Evolutionary conservation across 2,329 filamentous ascomycete genomes (phyloP).

Genomic region (Fusarium dlaminii): DNA sequence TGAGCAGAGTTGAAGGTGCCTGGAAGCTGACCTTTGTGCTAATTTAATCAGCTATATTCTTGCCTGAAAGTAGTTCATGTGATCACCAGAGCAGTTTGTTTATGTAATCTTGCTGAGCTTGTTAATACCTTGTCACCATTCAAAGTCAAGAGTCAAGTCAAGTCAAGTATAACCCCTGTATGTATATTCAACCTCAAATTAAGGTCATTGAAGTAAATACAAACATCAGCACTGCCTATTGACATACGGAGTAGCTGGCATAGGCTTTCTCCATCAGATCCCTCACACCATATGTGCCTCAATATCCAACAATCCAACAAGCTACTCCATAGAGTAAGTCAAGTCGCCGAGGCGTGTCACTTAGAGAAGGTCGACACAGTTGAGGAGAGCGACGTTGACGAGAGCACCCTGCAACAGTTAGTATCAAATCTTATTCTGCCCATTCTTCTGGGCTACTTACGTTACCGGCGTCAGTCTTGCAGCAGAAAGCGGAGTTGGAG

Average conservation of each 20-base stretch:
- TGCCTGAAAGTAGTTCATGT: background rate
- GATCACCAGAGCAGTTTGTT: too few species aligned
- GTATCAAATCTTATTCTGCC: rapidly evolving
- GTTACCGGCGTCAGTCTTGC: background rate
- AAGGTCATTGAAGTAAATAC: background rate
- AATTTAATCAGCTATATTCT: background rate
- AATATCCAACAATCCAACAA: background rate
- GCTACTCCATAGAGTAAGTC: background rate
- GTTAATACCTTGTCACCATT: background rate
- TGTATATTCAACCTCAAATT: background rate
- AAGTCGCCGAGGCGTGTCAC: background rate
- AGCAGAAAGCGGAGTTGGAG: conserved; percentile 1
- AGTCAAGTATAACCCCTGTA: background rate
- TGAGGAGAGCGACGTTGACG: conserved; percentile 9
- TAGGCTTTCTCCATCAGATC: background rate
- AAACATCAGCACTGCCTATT: background rate
- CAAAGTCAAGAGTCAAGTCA: background rate
- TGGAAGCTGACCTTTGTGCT: background rate
- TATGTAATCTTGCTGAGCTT: background rate
- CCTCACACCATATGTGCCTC: background rate
- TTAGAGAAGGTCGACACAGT: background rate
- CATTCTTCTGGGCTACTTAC: conserved; percentile 7
- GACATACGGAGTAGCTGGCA: background rate
- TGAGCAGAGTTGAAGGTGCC: background rate
- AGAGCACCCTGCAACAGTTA: background rate